A percentile compares a stretch with the other conserved stretches of the same genome.
Evolutionary conservation across 495 filamentous ascomycete genomes (phyloP).

Genomic region (Lentithecium fluviatile): DNA sequence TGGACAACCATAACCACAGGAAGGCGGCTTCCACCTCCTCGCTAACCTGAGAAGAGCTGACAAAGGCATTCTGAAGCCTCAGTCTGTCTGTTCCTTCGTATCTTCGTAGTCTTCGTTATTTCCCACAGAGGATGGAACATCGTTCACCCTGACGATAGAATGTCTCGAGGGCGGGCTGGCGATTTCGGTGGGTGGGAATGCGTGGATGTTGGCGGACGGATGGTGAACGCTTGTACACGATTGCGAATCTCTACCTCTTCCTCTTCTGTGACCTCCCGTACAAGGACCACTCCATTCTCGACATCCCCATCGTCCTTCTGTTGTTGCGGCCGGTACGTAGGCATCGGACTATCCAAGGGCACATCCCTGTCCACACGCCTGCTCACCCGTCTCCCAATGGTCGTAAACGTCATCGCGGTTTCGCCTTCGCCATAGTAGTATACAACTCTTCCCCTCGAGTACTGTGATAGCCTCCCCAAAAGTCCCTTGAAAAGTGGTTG

Average conservation of each 20-base stretch:
- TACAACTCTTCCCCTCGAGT: background rate
- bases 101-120: too few relatives aligned
- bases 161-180: slow-evolving; percentile 10
- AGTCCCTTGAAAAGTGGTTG: slow-evolving; percentile 36
- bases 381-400: background rate
- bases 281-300: slow-evolving; percentile 1
- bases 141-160: slow-evolving; percentile 19
- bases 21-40: too few relatives aligned
- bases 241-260: slow-evolving; percentile 21
- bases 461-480: slow-evolving; percentile 15
- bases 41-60: too few relatives aligned
- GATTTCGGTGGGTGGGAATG: slow-evolving; percentile 20
- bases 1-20: too few relatives aligned
- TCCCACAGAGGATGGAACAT: background rate
- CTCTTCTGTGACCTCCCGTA: slow-evolving; percentile 2
- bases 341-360: background rate
- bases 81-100: too few relatives aligned
- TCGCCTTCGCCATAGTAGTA: slow-evolving; percentile 24
- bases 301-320: background rate
- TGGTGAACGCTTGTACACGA: slow-evolving; percentile 10
- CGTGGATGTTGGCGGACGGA: background rate
- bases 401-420: slow-evolving; percentile 1
- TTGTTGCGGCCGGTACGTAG: slow-evolving; percentile 9
- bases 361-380: background rate
- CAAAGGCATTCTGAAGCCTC: too few relatives aligned